Percentiles rank a stretch among this genome's conserved stretches.
Evolutionary conservation across 2,329 filamentous ascomycete genomes (phyloP).

Genomic region (Nigrospora sphaerica): DNA sequence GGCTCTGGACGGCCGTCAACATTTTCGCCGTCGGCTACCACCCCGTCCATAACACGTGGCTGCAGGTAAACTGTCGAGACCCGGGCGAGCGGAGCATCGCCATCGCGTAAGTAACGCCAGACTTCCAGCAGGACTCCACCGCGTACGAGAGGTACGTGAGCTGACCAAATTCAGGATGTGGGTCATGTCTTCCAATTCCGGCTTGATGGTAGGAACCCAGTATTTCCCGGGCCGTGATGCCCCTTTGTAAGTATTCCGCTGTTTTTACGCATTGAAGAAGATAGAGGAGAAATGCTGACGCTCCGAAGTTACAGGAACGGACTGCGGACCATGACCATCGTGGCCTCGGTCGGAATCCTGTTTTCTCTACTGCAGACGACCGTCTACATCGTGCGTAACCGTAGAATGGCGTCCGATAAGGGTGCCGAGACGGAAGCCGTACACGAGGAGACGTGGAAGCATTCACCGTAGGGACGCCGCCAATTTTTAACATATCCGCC

Average conservation of each 20-base stretch:
- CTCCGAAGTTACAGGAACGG: constrained; percentile 32
- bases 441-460: too few relatives aligned
- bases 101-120: constrained; percentile 30
- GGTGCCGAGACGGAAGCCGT: too few relatives aligned
- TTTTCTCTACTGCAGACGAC: constrained; percentile 31
- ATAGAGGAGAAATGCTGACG: neutral
- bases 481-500: too few relatives aligned
- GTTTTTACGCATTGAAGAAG: neutral
- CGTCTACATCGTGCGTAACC: constrained; percentile 31
- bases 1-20: constrained; percentile 44
- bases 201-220: constrained; percentile 43
- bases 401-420: constrained; percentile 10
- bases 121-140: too few relatives aligned
- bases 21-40: constrained; percentile 45
- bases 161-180: constrained; percentile 21
- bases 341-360: constrained; percentile 32
- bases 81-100: constrained; percentile 38
- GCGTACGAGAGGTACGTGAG: neutral
- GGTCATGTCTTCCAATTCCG: constrained; percentile 44
- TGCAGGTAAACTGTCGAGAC: constrained; percentile 42
- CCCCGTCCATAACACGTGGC: constrained; percentile 45
- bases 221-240: constrained; percentile 36
- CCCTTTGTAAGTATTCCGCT: constrained; percentile 24
- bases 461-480: too few relatives aligned
- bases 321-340: constrained; percentile 35